These are phyloP conservation scores for Pilasporangium apinafurcum DNA, from an alignment of 352 stramenopile species.

Conservation along the genomic window DNA sequence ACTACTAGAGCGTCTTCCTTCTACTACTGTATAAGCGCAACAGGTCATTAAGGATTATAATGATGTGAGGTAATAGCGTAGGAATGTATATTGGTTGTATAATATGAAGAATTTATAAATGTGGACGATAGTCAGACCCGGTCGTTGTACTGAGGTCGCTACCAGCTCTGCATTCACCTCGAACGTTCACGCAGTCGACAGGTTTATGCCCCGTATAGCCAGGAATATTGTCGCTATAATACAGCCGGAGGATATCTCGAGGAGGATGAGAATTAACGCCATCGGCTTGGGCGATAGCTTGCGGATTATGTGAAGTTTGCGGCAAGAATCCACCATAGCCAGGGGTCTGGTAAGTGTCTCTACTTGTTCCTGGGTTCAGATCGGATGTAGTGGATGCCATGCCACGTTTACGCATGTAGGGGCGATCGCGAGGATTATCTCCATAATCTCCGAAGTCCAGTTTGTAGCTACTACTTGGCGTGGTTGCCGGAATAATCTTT, in stretches of 20 bases:
- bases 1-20: slow-evolving; percentile 34
- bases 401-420: slow-evolving; percentile 66
- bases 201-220: slow-evolving; percentile 82
- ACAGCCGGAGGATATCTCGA: slow-evolving; percentile 52
- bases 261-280: slow-evolving; percentile 26
- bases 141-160: slow-evolving; percentile 54
- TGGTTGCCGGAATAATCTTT: slow-evolving; percentile 51
- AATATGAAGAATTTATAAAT: slow-evolving; percentile 22
- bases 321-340: slow-evolving; percentile 76
- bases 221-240: slow-evolving; percentile 75
- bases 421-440: slow-evolving; percentile 42
- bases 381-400: slow-evolving; percentile 80
- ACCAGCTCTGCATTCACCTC: slow-evolving; percentile 59
- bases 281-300: slow-evolving; percentile 51
- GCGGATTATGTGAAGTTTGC: slow-evolving; percentile 41
- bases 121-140: slow-evolving; percentile 46
- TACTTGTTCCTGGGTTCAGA: slow-evolving; percentile 55
- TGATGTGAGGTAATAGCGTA: no score
- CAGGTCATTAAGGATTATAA: no score
- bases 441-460: slow-evolving; percentile 71
- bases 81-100: no score
- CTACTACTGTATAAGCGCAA: slow-evolving; percentile 13
- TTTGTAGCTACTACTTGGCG: slow-evolving; percentile 60
- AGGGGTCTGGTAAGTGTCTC: slow-evolving; percentile 76
- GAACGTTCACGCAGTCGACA: slow-evolving; percentile 71